Percentiles rank a stretch among this genome's conserved stretches.
Evolutionary conservation across 1,139 yeast genomes (phyloP).

Genomic region (Geotrichum cucujoidarum): DNA sequence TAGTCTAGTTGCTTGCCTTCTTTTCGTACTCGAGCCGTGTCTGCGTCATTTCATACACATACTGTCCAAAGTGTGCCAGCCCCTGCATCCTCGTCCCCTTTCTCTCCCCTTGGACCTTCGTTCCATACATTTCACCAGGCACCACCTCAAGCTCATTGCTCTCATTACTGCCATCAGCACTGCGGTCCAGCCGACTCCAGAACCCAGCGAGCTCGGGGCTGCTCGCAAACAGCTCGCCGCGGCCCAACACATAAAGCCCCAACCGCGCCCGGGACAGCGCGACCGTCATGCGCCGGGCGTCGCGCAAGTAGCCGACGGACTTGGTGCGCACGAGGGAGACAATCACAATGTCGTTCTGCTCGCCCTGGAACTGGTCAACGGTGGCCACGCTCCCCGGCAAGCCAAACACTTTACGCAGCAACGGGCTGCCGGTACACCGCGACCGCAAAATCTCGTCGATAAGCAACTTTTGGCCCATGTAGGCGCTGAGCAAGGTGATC

Average conservation of each 20-base stretch:
- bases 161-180: conserved; percentile 12
- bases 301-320: conserved; percentile 28
- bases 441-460: conserved; percentile 31
- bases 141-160: conserved; percentile 33
- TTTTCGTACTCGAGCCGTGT: conserved; percentile 20
- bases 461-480: conserved; percentile 38
- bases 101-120: conserved; percentile 20
- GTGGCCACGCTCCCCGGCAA: conserved; percentile 31
- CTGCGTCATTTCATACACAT: conserved; percentile 38
- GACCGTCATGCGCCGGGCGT: conserved; percentile 28
- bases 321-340: conserved; percentile 33
- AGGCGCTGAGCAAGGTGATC: conserved; percentile 44
- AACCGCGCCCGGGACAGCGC: conserved; percentile 36
- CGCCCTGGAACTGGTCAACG: conserved; percentile 32
- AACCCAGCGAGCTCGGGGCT: conserved; percentile 22
- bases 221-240: conserved; percentile 23
- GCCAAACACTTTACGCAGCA: conserved; percentile 30
- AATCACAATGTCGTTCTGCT: conserved; percentile 34
- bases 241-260: conserved; percentile 38
- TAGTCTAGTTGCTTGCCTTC: background rate
- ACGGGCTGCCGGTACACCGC: conserved; percentile 26
- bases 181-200: conserved; percentile 18
- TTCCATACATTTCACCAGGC: conserved; percentile 36
- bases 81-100: conserved; percentile 33
- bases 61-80: conserved; percentile 38